phyloP scores from a whole-genome alignment of 768 basidiomycete genomes.

The Postia placenta region DNA sequence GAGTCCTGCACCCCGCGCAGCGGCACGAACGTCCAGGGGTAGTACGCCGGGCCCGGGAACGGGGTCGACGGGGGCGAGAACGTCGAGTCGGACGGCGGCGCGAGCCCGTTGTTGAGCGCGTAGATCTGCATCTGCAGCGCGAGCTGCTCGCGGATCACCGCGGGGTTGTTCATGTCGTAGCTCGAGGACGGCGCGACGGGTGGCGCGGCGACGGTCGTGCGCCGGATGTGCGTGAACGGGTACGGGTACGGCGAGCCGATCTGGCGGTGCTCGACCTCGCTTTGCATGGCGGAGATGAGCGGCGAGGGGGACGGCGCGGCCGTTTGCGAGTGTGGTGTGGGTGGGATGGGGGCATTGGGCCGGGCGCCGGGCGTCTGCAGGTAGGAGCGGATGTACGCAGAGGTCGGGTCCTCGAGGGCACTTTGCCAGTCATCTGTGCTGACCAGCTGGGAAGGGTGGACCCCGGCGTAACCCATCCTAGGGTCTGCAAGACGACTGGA shows the following conservation, averaged over 20 bases:
- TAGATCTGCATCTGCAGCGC: conserved; percentile 74
- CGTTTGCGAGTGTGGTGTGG: conserved; percentile 72
- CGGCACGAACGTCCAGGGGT: conserved; percentile 71
- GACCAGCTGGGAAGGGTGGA: conserved; percentile 21
- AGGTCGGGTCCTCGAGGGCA: conserved; percentile 54
- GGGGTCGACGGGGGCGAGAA: conserved; percentile 74
- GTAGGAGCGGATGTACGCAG: conserved; percentile 54
- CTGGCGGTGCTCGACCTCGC: conserved; percentile 27
- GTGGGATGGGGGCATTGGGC: conserved; percentile 72
- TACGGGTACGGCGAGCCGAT: conserved; percentile 75
- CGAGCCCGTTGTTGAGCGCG: conserved; percentile 61
- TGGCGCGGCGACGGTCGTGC: conserved; percentile 36
- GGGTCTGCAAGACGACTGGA: conserved; percentile 10
- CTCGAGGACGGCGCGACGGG: conserved; percentile 27
- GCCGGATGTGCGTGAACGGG: conserved; percentile 68
- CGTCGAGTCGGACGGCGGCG: conserved; percentile 60
- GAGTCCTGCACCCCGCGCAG: conserved; percentile 8
- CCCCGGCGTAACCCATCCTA: conserved; percentile 14
- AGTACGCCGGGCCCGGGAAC: conserved; percentile 56
- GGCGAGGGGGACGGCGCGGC: conserved; percentile 72
- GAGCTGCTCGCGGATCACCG: conserved; percentile 61
- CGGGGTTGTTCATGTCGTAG: conserved; percentile 38
- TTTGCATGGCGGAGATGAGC: conserved; percentile 45
- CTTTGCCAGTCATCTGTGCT: conserved; percentile 53
- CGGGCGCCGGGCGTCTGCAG: conserved; percentile 44